Conservation (phyloP, 495 filamentous ascomycete genomes). For the Tricharina praecox region DNA sequence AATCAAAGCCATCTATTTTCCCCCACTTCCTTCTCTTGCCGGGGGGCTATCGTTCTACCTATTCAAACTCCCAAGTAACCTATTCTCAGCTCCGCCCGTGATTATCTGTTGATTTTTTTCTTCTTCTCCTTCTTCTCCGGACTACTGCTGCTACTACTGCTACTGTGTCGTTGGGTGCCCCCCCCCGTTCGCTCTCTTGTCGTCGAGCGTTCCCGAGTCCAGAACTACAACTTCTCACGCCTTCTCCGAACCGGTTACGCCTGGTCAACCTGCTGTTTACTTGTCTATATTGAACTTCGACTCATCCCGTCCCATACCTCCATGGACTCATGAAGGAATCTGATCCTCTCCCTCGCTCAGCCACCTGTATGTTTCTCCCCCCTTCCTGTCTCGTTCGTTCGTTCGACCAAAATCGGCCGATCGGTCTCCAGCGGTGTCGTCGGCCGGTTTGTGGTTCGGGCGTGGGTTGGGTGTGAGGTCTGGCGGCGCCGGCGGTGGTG, state of each 20-base stretch:
- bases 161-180: too few species aligned
- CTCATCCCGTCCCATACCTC: conserved; percentile 9
- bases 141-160: too few species aligned
- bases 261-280: background rate
- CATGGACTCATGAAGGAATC: conserved; percentile 28
- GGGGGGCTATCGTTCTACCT: too few species aligned
- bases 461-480: too few species aligned
- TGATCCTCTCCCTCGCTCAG: conserved; percentile 20
- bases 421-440: too few species aligned
- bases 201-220: background rate
- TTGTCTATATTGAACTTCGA: conserved; percentile 10
- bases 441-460: too few species aligned
- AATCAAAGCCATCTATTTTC: background rate
- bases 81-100: background rate
- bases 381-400: conserved; percentile 10
- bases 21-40: too few species aligned
- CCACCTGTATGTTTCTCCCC: conserved; percentile 19
- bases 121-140: background rate
- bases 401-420: too few species aligned
- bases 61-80: too few species aligned
- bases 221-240: background rate
- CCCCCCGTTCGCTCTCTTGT: conserved; percentile 1
- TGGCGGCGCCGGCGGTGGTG: too few species aligned
- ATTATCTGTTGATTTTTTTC: conserved; percentile 1
- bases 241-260: background rate